Base-by-base conservation (phyloP, 2,329 filamentous ascomycete genomes). In the Fusarium sarcochroum region DNA sequence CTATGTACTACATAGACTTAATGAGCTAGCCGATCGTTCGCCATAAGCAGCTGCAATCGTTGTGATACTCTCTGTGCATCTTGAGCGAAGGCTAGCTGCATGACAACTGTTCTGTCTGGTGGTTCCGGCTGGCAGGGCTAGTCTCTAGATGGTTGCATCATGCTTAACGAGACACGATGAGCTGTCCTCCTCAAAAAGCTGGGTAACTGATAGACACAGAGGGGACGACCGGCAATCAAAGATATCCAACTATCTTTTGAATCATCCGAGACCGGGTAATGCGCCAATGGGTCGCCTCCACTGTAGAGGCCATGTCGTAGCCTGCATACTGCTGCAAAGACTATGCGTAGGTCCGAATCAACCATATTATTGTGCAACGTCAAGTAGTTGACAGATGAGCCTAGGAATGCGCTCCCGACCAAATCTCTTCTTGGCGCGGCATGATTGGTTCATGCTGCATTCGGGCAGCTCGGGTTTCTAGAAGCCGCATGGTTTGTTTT, bases 371-470 rank as follows among this genome's bases (percentile, higher is more conserved):
- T 21, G 42, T 54, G 53, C 55, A 61, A 67, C 60, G 32, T 59
- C 53, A 32, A 59, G 63, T 59, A 25, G 59, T 57, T 53, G 49
- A 56, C 45, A 62, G 55, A 58, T 59, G 37, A 40, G 38, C 58
- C 58, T 56, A 42, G 45, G 40, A 55, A 58, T 42, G 25, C 48
- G 59, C 46, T 49, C 35, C 48, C 42, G 21, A 51, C 60, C 44
- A 56, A 69, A 57, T 50, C 60, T 50, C 42, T 42, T 56, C 49
- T 70, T 53, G 58, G 59, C 58, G 56, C 32, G 50, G 44, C 48
- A 25, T 52, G 48, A 73, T 72, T 70, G 64, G 69, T 52, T 49
- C 55, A 60, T 58, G 63, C 20, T 62, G 49, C 57, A 51, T 59
- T 66, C 53, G 58, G 70, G 53, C 50, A 66, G 67, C 59, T 64